phyloP scores from a whole-genome alignment of 352 stramenopile species.

The Pythium insidiosum region DNA sequence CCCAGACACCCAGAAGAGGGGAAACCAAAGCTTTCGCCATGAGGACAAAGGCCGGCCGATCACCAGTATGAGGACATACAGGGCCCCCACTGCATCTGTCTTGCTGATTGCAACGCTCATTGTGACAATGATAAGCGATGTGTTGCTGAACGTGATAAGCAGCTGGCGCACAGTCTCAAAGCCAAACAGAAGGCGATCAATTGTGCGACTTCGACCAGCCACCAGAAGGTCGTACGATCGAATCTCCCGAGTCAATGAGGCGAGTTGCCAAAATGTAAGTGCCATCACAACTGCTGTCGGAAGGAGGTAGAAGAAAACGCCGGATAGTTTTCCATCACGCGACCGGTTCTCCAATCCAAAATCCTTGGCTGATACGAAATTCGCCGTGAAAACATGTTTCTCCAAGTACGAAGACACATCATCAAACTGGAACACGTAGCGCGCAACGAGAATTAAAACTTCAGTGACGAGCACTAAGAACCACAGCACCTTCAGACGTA shows the following conservation, averaged over 20 bases:
- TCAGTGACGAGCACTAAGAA: constrained; percentile 66
- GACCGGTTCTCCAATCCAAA: constrained; percentile 68
- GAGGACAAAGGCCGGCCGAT: constrained; percentile 37
- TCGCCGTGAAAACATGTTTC: constrained; percentile 49
- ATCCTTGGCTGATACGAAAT: constrained; percentile 67
- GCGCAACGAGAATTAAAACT: constrained; percentile 49
- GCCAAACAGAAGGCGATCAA: constrained; percentile 46
- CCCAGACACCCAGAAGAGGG: constrained; percentile 69
- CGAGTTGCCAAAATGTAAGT: constrained; percentile 78
- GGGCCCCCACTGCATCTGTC: constrained; percentile 50
- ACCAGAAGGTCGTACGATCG: constrained; percentile 58
- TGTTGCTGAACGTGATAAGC: constrained; percentile 66
- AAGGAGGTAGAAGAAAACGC: constrained; percentile 74
- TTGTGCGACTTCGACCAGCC: constrained; percentile 32
- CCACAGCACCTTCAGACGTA: constrained; percentile 70
- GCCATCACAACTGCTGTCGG: constrained; percentile 63
- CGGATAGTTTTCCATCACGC: constrained; percentile 42
- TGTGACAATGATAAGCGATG: constrained; percentile 51
- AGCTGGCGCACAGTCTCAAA: constrained; percentile 52
- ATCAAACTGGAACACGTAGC: constrained; percentile 81
- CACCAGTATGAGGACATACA: constrained; percentile 64
- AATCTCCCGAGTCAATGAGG: constrained; percentile 61
- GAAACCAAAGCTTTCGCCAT: constrained; percentile 72
- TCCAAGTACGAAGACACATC: constrained; percentile 57
- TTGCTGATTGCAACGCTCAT: constrained; percentile 57